Evolutionary conservation across 257 asterid species (phyloP).

Genomic region (Plantago ovata): DNA sequence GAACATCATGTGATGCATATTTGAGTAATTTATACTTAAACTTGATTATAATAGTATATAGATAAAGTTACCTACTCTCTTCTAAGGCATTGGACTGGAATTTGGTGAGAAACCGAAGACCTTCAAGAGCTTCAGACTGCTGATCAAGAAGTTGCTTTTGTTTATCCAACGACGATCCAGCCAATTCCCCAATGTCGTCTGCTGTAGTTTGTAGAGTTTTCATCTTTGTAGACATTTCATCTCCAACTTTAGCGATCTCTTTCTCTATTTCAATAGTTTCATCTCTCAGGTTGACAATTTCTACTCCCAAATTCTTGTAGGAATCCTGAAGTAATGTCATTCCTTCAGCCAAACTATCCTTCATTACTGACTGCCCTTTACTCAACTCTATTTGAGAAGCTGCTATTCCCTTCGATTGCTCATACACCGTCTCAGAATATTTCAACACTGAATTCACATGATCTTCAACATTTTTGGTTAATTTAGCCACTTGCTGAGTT

Average conservation of each 20-base stretch:
- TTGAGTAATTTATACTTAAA: no score
- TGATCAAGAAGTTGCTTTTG: slow-evolving; percentile 68
- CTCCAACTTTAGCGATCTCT: slow-evolving; percentile 67
- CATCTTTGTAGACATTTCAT: slow-evolving; percentile 62
- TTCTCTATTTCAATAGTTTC: slow-evolving; percentile 67
- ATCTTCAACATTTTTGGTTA: slow-evolving; percentile 50
- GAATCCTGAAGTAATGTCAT: slow-evolving; percentile 49
- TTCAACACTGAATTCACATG: slow-evolving; percentile 47
- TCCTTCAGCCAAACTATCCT: slow-evolving; percentile 58
- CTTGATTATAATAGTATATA: neutral
- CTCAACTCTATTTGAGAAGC: slow-evolving; percentile 58
- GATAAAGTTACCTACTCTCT: slow-evolving; percentile 59
- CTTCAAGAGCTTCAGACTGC: slow-evolving; percentile 61
- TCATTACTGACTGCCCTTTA: slow-evolving; percentile 59
- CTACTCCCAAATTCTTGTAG: slow-evolving; percentile 46
- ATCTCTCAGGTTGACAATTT: slow-evolving; percentile 41
- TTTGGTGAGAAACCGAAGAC: slow-evolving; percentile 52
- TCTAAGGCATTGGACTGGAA: slow-evolving; percentile 75
- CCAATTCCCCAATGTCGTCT: slow-evolving; percentile 56
- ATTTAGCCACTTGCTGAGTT: slow-evolving; percentile 48
- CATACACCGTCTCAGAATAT: slow-evolving; percentile 47
- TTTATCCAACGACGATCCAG: slow-evolving; percentile 63
- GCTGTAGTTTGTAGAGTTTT: slow-evolving; percentile 51
- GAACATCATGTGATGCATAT: neutral
- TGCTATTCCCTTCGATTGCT: slow-evolving; percentile 63